Evolutionary conservation across 2,329 filamentous ascomycete genomes (phyloP).

Genomic region (Alternaria panax): DNA sequence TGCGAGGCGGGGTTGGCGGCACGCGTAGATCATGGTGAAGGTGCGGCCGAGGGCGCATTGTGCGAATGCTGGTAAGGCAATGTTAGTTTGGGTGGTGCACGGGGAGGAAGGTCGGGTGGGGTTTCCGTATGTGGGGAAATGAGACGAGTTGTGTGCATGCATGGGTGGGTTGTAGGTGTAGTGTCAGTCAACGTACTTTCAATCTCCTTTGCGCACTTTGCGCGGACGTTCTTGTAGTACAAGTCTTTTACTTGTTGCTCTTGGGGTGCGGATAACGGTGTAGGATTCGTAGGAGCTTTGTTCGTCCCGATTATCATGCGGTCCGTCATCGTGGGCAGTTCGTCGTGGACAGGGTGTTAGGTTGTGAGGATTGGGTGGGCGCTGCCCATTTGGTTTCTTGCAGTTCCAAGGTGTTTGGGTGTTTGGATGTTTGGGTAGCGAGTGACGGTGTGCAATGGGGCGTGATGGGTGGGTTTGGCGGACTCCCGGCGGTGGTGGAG

Average conservation of each 20-base stretch:
- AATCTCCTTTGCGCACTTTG: constrained; percentile 75
- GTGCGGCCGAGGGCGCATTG: constrained; percentile 87
- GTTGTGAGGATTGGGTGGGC: no score
- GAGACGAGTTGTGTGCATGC: no score
- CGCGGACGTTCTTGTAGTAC: constrained; percentile 81
- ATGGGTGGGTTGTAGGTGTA: no score
- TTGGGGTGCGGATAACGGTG: constrained; percentile 78
- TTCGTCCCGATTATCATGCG: constrained; percentile 31
- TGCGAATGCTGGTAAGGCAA: no score
- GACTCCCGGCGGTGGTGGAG: constrained; percentile 40
- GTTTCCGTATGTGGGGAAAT: no score
- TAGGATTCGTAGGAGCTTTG: constrained; percentile 47
- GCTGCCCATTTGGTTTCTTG: no score
- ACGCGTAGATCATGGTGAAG: constrained; percentile 85
- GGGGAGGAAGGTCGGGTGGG: no score
- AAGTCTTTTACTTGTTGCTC: constrained; percentile 74
- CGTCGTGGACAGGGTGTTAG: no score
- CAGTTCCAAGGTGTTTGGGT: no score
- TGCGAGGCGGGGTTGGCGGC: constrained; percentile 75
- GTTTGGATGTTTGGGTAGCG: background rate
- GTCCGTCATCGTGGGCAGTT: constrained; percentile 29
- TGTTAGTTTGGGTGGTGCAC: no score
- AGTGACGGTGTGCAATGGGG: background rate
- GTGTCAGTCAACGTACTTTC: no score
- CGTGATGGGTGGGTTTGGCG: constrained; percentile 5